Evolutionary conservation across 345 rosid species (phyloP).

Genomic region (Lepidium sativum): DNA sequence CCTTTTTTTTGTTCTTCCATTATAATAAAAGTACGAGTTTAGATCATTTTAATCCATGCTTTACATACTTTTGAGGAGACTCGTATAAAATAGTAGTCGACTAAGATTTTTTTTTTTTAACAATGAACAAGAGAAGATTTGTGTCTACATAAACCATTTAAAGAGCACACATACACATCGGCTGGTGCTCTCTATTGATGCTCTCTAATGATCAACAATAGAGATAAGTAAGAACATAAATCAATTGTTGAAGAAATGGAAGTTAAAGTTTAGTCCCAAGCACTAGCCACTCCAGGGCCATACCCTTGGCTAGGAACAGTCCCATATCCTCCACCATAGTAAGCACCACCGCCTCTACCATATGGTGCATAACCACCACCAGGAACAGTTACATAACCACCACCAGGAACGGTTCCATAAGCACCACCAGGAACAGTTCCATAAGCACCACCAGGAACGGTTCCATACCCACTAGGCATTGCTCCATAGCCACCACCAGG

Average conservation of each 20-base stretch:
- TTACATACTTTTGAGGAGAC: neutral
- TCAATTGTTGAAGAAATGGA: slow-evolving; percentile 1
- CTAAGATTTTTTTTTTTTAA: slow-evolving; percentile 5
- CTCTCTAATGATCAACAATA: slow-evolving; percentile 23
- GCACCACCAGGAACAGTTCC: slow-evolving; percentile 22
- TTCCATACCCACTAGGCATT: slow-evolving; percentile 36
- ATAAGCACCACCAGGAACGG: slow-evolving; percentile 27
- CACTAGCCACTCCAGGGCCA: slow-evolving; percentile 61
- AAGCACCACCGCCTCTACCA: slow-evolving; percentile 51
- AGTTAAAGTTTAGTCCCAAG: slow-evolving; percentile 54
- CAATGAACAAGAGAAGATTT: neutral
- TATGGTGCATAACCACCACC: slow-evolving; percentile 23
- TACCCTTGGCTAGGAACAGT: slow-evolving; percentile 33
- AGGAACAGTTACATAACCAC: slow-evolving; percentile 30
- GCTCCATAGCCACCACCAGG: slow-evolving; percentile 26
- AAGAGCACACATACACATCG: slow-evolving; percentile 20
- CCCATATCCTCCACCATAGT: slow-evolving; percentile 42
- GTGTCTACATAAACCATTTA: slow-evolving; percentile 22
- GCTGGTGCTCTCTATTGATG: slow-evolving; percentile 20
- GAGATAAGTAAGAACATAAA: slow-evolving; percentile 10
- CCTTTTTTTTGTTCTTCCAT: neutral
- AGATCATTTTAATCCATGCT: neutral
- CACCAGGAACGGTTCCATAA: slow-evolving; percentile 40
- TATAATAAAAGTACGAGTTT: neutral
- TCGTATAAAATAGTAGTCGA: neutral